Evolutionary conservation across 73 alveolate genomes (phyloP), one percentile per base, ranked within the genome.

Genomic region (Durusdinium trenchii): DNA sequence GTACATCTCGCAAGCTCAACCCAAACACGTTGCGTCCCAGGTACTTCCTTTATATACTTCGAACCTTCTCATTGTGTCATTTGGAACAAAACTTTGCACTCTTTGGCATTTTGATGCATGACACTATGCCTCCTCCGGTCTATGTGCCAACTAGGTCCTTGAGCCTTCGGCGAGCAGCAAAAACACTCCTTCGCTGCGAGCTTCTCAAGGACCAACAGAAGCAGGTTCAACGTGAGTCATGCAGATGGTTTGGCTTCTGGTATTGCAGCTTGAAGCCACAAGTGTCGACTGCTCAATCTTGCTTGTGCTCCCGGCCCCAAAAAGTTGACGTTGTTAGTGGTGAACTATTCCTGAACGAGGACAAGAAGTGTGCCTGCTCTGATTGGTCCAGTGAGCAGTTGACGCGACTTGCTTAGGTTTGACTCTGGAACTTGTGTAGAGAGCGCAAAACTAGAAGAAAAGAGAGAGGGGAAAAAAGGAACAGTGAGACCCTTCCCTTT

Each of bases 311-410:
- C 5, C 36, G 7, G 14, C 43, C 78, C 78, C 40, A 64, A 5
- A 5, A 30, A 30, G 78, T 30, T 5, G 43, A 20, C 30, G 78
- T 64, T 6, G 78, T 40, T 20, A 20, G 43, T 64, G 40, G 78
- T 30, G 14, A 6, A 12, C 35, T 14, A 40, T 9, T 6, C 30
- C 50, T 40, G 50, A 38, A 12, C 71, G 60, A 89, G 96, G 96
- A 89, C 96, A 89, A 89, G 96, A 89, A 73, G 45, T 89, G 96
- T 51, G 96, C 96, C 86, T 89, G 96, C 79, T 89, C 96, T 16
- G 96, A 89, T 47, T 89, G 96, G 96, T 89, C 96, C 86, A 89
- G 96, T 71, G 96, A 62, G 96, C 84, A 62, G 61, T 89, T 89
- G 96, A 89, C 96, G 96, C 50, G 18, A 30, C 75, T 6, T 3